Conservation (phyloP, 768 basidiomycete genomes). For the Ramaria rubella region DNA sequence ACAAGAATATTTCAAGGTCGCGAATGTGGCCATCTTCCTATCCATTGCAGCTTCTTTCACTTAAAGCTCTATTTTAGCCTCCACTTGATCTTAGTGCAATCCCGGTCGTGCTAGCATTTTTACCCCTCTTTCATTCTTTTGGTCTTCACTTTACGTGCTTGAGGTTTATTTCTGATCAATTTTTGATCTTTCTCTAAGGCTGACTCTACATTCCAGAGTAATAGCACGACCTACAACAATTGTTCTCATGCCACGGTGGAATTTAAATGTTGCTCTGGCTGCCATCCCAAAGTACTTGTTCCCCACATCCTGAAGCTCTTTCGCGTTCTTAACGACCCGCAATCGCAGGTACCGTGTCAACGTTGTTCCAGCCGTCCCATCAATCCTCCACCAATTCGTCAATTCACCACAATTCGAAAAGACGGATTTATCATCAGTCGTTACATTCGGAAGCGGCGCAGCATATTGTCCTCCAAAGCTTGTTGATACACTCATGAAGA, state of each 20-base stretch:
- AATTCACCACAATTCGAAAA: slow-evolving; percentile 41
- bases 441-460: slow-evolving; percentile 44
- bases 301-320: neutral
- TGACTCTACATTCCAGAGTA: slow-evolving; percentile 21
- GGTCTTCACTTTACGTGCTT: slow-evolving; percentile 51
- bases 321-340: neutral
- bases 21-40: slow-evolving; percentile 29
- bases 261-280: slow-evolving; percentile 42
- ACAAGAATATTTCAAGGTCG: slow-evolving; percentile 28
- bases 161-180: slow-evolving; percentile 1
- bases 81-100: slow-evolving; percentile 38
- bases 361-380: slow-evolving; percentile 48
- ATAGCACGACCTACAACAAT: slow-evolving; percentile 41
- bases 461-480: slow-evolving; percentile 62
- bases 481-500: slow-evolving; percentile 31
- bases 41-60: neutral
- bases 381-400: slow-evolving; percentile 57
- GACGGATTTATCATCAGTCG: slow-evolving; percentile 48
- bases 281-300: slow-evolving; percentile 49
- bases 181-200: neutral
- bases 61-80: slow-evolving; percentile 28
- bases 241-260: slow-evolving; percentile 58
- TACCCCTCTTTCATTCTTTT: slow-evolving; percentile 66
- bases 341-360: slow-evolving; percentile 48
- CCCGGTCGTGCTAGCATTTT: slow-evolving; percentile 46